Conservation (phyloP, 106 monocot species). For the Dendrobium catenatum region DNA sequence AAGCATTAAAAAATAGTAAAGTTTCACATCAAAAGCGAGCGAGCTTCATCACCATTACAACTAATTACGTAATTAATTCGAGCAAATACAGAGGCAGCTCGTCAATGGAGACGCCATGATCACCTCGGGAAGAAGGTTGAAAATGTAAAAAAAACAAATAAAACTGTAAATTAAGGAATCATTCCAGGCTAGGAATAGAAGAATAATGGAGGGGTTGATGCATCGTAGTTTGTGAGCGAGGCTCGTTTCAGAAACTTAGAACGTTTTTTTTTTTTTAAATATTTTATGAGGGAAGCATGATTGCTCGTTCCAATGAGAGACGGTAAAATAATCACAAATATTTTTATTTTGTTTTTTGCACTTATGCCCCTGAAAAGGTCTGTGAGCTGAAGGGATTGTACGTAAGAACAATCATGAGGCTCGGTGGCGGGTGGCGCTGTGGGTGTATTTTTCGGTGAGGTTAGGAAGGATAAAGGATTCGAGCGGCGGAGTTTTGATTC, state of each 20-base stretch:
- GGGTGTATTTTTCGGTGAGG: not conserved
- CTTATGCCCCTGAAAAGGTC: not conserved
- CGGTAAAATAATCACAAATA: not conserved
- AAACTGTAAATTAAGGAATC: not conserved
- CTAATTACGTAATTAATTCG: not conserved
- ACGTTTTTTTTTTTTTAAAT: not conserved
- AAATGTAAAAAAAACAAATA: no score
- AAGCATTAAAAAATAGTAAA: not conserved
- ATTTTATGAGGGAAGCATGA: not conserved
- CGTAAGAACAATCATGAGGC: not conserved
- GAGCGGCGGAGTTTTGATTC: not conserved
- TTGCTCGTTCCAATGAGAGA: not conserved
- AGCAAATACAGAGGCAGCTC: not conserved
- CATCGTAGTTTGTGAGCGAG: not conserved
- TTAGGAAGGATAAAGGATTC: not conserved
- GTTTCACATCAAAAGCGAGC: not conserved
- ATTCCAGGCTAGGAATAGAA: not conserved
- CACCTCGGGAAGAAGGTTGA: no score
- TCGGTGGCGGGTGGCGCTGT: not conserved
- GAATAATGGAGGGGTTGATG: not conserved
- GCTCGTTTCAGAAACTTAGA: not conserved
- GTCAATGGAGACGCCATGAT: not conserved
- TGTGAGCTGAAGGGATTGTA: not conserved
- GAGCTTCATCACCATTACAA: not conserved
- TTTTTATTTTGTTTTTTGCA: not conserved